Conservation (phyloP, 2,329 filamentous ascomycete genomes). For the Colletotrichum eremochloae region DNA sequence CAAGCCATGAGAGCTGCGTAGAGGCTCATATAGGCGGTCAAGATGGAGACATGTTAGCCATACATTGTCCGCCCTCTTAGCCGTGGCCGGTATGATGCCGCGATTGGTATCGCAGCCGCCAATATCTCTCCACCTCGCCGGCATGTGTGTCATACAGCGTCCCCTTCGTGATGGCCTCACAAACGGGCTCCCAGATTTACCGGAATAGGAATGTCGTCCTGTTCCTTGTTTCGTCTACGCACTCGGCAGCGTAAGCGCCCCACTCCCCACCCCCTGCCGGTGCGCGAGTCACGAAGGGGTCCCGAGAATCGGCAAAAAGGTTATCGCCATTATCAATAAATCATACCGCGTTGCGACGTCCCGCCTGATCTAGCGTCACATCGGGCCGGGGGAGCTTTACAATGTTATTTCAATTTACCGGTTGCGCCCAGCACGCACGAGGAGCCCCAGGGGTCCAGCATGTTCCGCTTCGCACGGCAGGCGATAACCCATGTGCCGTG, state of each 20-base stretch:
- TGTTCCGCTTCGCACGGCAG: slow-evolving; percentile 8
- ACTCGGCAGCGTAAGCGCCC: not conserved
- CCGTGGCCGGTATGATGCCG: slow-evolving; percentile 6
- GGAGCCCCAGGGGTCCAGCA: not conserved
- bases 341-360: slow-evolving; percentile 23
- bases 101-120: slow-evolving; percentile 5
- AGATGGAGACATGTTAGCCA: slow-evolving; percentile 4
- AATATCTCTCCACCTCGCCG: slow-evolving; percentile 15
- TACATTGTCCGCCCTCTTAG: not conserved
- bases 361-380: slow-evolving; percentile 26
- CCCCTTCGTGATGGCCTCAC: slow-evolving; percentile 21
- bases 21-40: slow-evolving; percentile 16
- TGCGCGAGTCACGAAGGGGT: slow-evolving; percentile 35
- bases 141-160: slow-evolving; percentile 23
- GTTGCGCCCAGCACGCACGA: not conserved
- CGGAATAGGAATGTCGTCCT: slow-evolving; percentile 24
- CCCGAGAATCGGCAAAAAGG: slow-evolving; percentile 15
- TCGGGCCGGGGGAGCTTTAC: slow-evolving; percentile 31
- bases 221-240: slow-evolving; percentile 21
- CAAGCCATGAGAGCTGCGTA: not conserved
- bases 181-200: not conserved
- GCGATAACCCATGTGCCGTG: slow-evolving; percentile 23
- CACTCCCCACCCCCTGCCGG: not conserved
- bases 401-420: slow-evolving; percentile 2
- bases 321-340: slow-evolving; percentile 28